phyloP scores from a whole-genome alignment of 495 filamentous ascomycete genomes.

The Gamarada debralockiae region DNA sequence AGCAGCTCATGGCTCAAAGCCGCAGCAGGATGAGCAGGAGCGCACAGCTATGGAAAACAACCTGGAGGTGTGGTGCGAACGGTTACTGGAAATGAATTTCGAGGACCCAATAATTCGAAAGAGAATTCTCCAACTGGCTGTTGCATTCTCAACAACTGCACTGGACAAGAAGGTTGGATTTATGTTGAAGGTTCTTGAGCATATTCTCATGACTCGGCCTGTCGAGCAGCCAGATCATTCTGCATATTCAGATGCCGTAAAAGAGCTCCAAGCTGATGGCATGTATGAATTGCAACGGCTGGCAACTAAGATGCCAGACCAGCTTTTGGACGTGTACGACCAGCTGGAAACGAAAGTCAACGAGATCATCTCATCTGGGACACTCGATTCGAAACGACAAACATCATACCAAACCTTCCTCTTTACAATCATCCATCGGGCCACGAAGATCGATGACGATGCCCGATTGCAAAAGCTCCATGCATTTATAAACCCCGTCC shows the following conservation, averaged over 20 bases:
- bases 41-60: constrained; percentile 57
- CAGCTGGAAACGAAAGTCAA: constrained; percentile 78
- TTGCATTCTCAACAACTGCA: constrained; percentile 78
- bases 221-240: constrained; percentile 61
- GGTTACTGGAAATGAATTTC: constrained; percentile 67
- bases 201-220: constrained; percentile 79
- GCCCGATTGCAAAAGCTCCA: constrained; percentile 60
- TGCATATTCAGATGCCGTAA: constrained; percentile 85
- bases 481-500: constrained; percentile 74
- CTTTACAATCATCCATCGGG: constrained; percentile 91
- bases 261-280: constrained; percentile 75
- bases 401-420: constrained; percentile 70
- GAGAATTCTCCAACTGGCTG: constrained; percentile 75
- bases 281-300: constrained; percentile 85
- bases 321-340: constrained; percentile 83
- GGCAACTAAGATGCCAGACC: constrained; percentile 84
- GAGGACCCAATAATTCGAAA: constrained; percentile 85
- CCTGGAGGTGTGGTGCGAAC: constrained; percentile 78
- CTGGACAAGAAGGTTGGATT: constrained; percentile 74
- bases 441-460: constrained; percentile 65
- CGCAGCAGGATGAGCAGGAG: constrained; percentile 57
- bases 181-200: constrained; percentile 82
- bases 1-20: constrained; percentile 45
- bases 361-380: constrained; percentile 69
- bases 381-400: constrained; percentile 68